Evolutionary conservation across 192 early-diverging fungal species (phyloP), one percentile per base, ranked within the genome.

Genomic region (Mortierella alpina): DNA sequence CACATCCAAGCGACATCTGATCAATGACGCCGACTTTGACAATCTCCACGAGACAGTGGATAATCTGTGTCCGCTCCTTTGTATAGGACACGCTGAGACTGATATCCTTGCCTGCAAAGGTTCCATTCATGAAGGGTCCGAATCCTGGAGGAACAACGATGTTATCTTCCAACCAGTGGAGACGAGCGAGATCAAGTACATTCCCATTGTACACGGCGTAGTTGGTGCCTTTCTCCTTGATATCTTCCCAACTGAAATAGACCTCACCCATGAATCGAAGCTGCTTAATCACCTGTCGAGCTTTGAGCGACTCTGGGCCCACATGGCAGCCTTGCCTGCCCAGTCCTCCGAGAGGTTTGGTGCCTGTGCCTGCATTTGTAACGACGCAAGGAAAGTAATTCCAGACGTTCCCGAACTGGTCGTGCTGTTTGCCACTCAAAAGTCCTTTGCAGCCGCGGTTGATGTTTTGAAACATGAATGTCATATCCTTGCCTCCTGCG

Each of bases 21-120:
- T 98, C 95, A 57, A 98, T 81, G 2, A 87, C 88, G 0, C 95
- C 96, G 39, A 96, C 91, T 63, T 91, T 88, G 86, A 95, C 89
- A 55, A 93, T 87, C 22, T 96, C 94, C 13, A 86, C 80, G 72
- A 96, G 83, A 71, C 96, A 97, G 52, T 89, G 85, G 55, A 88
- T 93, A 44, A 91, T 65, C 40, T 77, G 60, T 51, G 88, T 82
- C 18, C 81, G 77, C 52, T 90, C 90, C 31, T 83, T 83, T 2
- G 87, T 83, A 3, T 62, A 82, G 23, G 82, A 85, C 47, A 88
- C 74, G 69, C 85, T 86, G 31, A 85, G 75, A 15, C 78, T 80
- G 40, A 86, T 83, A 69, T 91, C 91, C 54, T 84, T 76, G 48
- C 89, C 91, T 47, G 76, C 68, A 50, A 68, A 80, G 7, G 56